phyloP scores from a whole-genome alignment of 2,329 filamentous ascomycete species.

The Alternaria ventricosa region DNA sequence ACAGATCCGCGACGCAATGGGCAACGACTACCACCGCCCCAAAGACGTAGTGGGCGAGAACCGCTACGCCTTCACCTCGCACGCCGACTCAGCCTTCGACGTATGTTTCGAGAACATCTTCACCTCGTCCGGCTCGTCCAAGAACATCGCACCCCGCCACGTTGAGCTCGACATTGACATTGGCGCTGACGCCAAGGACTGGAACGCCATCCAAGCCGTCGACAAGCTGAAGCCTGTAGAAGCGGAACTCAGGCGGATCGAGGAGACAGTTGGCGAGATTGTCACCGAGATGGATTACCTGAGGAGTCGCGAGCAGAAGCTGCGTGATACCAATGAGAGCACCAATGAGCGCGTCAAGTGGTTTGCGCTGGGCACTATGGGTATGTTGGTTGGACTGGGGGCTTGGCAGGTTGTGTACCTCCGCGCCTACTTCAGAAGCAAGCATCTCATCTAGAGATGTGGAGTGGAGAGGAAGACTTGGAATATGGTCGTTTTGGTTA shows the following conservation, averaged over 20 bases:
- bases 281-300: constrained; percentile 97
- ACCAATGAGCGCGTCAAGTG: constrained; percentile 98
- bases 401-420: constrained; percentile 98
- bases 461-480: background rate
- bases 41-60: constrained; percentile 92
- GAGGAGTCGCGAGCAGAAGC: constrained; percentile 85
- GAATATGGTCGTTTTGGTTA: background rate
- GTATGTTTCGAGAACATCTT: constrained; percentile 93
- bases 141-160: constrained; percentile 61
- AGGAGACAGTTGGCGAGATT: constrained; percentile 88
- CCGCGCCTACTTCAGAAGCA: constrained; percentile 83
- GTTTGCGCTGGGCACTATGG: constrained; percentile 95
- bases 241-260: constrained; percentile 89
- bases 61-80: constrained; percentile 91
- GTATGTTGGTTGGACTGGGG: constrained; percentile 85
- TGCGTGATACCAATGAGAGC: constrained; percentile 98
- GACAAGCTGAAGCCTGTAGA: constrained; percentile 99
- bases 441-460: constrained; percentile 58
- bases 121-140: constrained; percentile 47
- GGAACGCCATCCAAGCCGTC: constrained; percentile 91
- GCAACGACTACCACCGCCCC: constrained; percentile 93
- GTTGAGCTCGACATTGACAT: constrained; percentile 96
- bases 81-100: constrained; percentile 90
- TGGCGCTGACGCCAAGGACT: constrained; percentile 96
- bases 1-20: constrained; percentile 92